Base-by-base conservation (phyloP, 148 eudicot species). In the Arbutus unedo region DNA sequence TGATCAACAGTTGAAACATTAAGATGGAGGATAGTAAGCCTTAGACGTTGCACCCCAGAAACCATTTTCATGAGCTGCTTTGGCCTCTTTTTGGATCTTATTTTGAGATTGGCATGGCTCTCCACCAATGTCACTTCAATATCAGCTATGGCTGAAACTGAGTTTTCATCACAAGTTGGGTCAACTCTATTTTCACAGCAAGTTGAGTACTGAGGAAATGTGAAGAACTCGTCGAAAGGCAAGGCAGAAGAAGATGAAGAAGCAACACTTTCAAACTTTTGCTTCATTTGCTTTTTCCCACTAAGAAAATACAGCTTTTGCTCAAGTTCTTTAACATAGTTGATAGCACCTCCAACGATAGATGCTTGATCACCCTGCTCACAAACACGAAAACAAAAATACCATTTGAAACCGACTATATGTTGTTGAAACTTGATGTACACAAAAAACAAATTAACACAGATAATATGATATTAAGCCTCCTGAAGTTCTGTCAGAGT, bases 121-220 rank as follows among this genome's bases (percentile, higher is more conserved):
- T 93, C 97, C 38, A 87, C 93, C 93, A 91, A 87, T 3, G 90
- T 83, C 79, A 90, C 97, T 81, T 93, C 97, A 2, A 93, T 90
- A 66, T 93, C 93, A 0, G 89, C 95, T 15, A 85, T n/a, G 31
- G 81, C 81, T 0, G 84, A 76, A 38, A 43, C 0, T 44, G 71
- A 81, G 23, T 74, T 66, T 51, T 82, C 79, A 5, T 66, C 74
- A 76, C 76, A 11, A 13, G 44, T 45, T 19, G 25, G 47, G 14
- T 70, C 75, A 15, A 5, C 7, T 8, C 70, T 44, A 10, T 50
- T 82, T 18, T 53, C 53, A 0, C n/a, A 15, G 49, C 5, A 3
- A 19, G 38, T 8, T 2, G 91, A 89, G 81, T 87, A 90, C 80
- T 92, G 95, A 77, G 93, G 95, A 64, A 86, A 90, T 8, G 85